Evolutionary conservation across 2,329 filamentous ascomycete genomes (phyloP).

Genomic region (Cercospora sp.): DNA sequence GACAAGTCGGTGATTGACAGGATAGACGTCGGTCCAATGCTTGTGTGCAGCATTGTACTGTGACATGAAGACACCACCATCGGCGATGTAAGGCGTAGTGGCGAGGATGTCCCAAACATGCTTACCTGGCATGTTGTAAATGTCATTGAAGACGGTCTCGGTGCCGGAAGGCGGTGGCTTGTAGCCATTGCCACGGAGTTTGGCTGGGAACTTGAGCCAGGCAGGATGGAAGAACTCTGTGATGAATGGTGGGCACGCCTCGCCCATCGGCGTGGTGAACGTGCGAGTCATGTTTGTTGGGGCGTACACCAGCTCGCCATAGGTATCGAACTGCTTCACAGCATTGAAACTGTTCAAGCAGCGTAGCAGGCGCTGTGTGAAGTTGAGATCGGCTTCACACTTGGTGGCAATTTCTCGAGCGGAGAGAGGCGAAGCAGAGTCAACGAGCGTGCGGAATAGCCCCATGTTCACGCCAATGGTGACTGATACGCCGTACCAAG

Average conservation of each 20-base stretch:
- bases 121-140: conserved; percentile 12
- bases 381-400: conserved; percentile 2
- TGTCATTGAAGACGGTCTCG: conserved; percentile 10
- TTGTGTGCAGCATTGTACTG: conserved; percentile 2
- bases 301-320: neutral
- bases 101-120: conserved; percentile 12
- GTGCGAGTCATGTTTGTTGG: conserved; percentile 5
- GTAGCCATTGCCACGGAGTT: neutral
- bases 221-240: conserved; percentile 9
- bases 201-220: conserved; percentile 4
- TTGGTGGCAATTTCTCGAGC: conserved; percentile 8
- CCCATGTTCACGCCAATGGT: conserved; percentile 15
- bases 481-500: conserved; percentile 3
- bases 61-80: conserved; percentile 12
- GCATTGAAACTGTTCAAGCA: conserved; percentile 7
- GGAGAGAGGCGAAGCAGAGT: neutral
- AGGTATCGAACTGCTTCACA: conserved; percentile 6
- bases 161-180: conserved; percentile 3
- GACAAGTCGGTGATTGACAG: conserved; percentile 1
- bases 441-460: neutral
- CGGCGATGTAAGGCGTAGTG: conserved; percentile 1
- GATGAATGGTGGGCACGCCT: conserved; percentile 1
- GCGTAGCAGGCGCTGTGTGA: conserved; percentile 10
- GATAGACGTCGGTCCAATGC: conserved; percentile 10
- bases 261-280: conserved; percentile 9